Percentiles rank a stretch among this genome's conserved stretches.
These are phyloP conservation scores for Auricularia cornea DNA, from an alignment of 768 basidiomycete genomes.

Conservation along the genomic window DNA sequence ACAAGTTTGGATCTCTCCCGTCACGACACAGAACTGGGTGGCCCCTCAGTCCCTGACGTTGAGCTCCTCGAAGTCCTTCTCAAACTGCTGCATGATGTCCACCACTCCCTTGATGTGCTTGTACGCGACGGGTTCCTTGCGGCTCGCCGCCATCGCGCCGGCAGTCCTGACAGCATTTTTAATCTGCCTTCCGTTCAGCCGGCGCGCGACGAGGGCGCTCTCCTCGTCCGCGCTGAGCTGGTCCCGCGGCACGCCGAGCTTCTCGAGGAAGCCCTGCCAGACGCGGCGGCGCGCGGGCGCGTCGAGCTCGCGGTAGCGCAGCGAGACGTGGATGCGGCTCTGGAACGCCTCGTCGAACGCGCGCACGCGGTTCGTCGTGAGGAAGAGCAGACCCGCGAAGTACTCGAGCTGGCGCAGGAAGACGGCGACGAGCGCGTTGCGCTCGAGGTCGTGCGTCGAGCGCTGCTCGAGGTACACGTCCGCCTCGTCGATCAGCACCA, in stretches of 20 bases:
- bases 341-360: slow-evolving; percentile 31
- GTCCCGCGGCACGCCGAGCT: slow-evolving; percentile 15
- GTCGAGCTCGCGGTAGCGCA: slow-evolving; percentile 54
- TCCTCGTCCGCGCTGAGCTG: slow-evolving; percentile 36
- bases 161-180: slow-evolving; percentile 64
- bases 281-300: slow-evolving; percentile 47
- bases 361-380: slow-evolving; percentile 32
- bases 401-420: slow-evolving; percentile 32
- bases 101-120: slow-evolving; percentile 49
- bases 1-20: no score
- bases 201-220: slow-evolving; percentile 37
- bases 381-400: slow-evolving; percentile 30
- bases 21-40: no score
- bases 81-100: slow-evolving; percentile 55
- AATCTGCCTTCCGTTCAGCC: slow-evolving; percentile 58
- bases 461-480: slow-evolving; percentile 69
- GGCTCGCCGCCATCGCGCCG: slow-evolving; percentile 46
- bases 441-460: slow-evolving; percentile 51
- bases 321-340: slow-evolving; percentile 25
- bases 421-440: slow-evolving; percentile 67
- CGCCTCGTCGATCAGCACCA: slow-evolving; percentile 34
- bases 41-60: no score
- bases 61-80: neutral
- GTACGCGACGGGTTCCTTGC: slow-evolving; percentile 38
- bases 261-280: slow-evolving; percentile 53